Evolutionary conservation across 306 rosid species (phyloP).

Genomic region (Urtica urens): DNA sequence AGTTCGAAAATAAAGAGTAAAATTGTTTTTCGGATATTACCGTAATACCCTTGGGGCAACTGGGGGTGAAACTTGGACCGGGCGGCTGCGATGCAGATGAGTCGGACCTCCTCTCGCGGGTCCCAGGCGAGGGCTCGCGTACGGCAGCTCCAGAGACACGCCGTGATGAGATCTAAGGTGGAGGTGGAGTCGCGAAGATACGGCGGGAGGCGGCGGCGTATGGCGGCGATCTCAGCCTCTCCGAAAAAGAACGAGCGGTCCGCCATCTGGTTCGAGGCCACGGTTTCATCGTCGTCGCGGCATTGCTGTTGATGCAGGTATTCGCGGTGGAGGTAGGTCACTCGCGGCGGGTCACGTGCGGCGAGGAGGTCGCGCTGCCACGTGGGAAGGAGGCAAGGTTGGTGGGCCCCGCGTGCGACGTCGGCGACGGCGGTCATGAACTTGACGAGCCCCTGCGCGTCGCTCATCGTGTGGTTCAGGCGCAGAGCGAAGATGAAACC

Average conservation of each 20-base stretch:
- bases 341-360: conserved; percentile 29
- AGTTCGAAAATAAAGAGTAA: too few species aligned
- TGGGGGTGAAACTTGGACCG: conserved; percentile 36
- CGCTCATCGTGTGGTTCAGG: conserved; percentile 43
- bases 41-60: conserved; percentile 46
- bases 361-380: conserved; percentile 36
- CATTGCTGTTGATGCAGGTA: too few species aligned
- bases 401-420: conserved; percentile 25
- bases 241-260: conserved; percentile 46
- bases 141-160: conserved; percentile 53
- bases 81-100: conserved; percentile 27
- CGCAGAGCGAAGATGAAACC: conserved; percentile 42
- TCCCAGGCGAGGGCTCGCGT: conserved; percentile 25
- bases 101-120: conserved; percentile 30
- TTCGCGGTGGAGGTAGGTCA: conserved; percentile 32
- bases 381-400: conserved; percentile 23
- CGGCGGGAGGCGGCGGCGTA: conserved; percentile 26
- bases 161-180: conserved; percentile 35
- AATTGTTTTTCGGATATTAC: too few species aligned
- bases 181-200: conserved; percentile 22
- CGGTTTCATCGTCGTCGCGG: conserved; percentile 27
- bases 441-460: conserved; percentile 34
- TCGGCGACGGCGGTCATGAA: conserved; percentile 39
- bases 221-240: conserved; percentile 24
- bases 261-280: conserved; percentile 36